These are phyloP conservation scores for Ilex asprella DNA, from an alignment of 257 asterid genomes.

Conservation along the genomic window DNA sequence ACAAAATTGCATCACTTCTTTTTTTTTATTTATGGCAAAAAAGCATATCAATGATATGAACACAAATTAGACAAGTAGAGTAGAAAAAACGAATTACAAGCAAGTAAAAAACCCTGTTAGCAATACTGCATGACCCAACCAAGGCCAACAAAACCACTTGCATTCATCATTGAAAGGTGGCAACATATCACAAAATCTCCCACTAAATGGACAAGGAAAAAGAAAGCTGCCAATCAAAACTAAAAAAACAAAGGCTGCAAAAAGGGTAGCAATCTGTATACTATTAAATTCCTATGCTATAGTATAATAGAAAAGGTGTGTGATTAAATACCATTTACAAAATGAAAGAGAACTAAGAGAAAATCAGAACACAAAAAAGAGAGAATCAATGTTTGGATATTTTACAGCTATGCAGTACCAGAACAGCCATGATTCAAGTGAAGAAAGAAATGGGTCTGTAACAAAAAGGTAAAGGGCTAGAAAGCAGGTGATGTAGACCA, in stretches of 20 bases:
- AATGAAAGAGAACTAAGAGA: no score
- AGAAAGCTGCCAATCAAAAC: constrained; percentile 39
- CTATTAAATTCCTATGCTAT: constrained; percentile 9
- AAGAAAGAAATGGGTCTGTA: constrained; percentile 24
- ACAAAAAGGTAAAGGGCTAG: constrained; percentile 5
- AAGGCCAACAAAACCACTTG: constrained; percentile 31
- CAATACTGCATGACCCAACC: neutral
- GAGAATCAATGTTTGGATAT: constrained; percentile 31
- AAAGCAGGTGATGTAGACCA: constrained; percentile 22
- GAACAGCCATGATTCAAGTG: constrained; percentile 36
- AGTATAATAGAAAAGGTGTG: no score
- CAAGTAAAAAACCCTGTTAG: no score
- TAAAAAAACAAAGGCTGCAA: constrained; percentile 38
- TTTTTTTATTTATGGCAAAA: no score
- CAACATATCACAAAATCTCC: constrained; percentile 30
- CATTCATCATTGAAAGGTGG: constrained; percentile 41
- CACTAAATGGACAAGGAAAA: constrained; percentile 31
- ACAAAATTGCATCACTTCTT: no score
- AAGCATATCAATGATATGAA: no score
- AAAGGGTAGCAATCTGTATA: constrained; percentile 18
- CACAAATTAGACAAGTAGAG: no score
- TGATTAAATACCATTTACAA: no score
- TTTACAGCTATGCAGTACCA: constrained; percentile 44
- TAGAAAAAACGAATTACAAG: no score
- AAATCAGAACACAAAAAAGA: neutral